Conservation (phyloP, 257 asterid genomes). For the Jacaranda copaia region DNA sequence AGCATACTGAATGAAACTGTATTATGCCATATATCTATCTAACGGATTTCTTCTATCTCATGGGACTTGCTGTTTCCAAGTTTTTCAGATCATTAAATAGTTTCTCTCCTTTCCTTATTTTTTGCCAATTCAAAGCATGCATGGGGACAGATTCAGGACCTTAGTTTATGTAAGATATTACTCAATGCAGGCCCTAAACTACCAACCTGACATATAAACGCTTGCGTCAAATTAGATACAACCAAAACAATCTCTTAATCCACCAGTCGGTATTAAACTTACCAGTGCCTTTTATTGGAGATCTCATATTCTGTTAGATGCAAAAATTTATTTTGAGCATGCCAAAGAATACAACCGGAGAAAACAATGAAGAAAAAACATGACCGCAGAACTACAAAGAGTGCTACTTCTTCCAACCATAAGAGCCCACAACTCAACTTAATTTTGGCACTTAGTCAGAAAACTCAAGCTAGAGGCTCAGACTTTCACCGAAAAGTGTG, state of each 20-base stretch:
- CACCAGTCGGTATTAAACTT: not conserved
- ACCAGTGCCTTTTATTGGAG: conserved; percentile 5
- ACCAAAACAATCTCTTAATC: too few relatives aligned
- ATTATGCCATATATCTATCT: not conserved
- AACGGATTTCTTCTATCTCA: not conserved
- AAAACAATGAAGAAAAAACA: not conserved
- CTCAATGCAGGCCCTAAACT: not conserved
- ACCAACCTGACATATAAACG: not conserved
- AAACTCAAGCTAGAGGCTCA: not conserved
- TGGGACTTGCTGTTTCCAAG: not conserved
- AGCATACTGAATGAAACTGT: too few relatives aligned
- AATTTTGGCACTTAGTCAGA: not conserved
- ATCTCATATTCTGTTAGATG: not conserved
- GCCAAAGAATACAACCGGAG: not conserved
- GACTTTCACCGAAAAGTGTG: not conserved
- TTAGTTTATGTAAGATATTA: not conserved
- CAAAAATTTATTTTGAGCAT: not conserved
- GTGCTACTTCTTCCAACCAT: not conserved
- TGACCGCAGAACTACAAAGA: not conserved
- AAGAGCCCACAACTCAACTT: conserved; percentile 15
- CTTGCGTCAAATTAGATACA: too few relatives aligned
- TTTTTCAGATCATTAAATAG: not conserved
- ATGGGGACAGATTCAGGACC: not conserved
- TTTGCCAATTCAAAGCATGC: not conserved
- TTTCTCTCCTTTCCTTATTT: too few relatives aligned